Evolutionary conservation across 2,329 filamentous ascomycete species (phyloP).

Genomic region (Nothophoma quercina): DNA sequence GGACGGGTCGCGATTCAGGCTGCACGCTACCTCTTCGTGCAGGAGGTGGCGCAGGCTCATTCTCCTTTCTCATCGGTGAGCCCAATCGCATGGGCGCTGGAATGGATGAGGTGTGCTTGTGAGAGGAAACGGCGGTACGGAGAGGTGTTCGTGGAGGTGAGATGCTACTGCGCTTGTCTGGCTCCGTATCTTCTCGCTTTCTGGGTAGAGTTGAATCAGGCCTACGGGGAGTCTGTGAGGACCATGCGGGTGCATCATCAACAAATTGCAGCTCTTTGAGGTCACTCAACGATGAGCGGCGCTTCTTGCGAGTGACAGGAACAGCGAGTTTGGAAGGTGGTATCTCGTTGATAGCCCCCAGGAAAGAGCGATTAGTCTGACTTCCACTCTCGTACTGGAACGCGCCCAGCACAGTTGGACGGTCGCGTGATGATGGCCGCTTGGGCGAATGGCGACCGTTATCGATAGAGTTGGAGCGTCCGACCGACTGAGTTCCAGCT

Average conservation of each 20-base stretch:
- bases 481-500: constrained; percentile 59
- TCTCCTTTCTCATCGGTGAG: constrained; percentile 56
- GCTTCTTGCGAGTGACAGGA: constrained; percentile 67
- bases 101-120: constrained; percentile 50
- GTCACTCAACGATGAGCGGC: constrained; percentile 91
- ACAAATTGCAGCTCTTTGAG: constrained; percentile 73
- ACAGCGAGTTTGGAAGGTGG: constrained; percentile 39
- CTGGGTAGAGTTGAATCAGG: constrained; percentile 34
- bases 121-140: constrained; percentile 41
- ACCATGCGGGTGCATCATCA: constrained; percentile 52
- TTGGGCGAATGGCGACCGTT: constrained; percentile 61
- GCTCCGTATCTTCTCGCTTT: constrained; percentile 12
- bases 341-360: constrained; percentile 62
- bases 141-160: constrained; percentile 45
- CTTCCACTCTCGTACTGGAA: constrained; percentile 57
- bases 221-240: constrained; percentile 47
- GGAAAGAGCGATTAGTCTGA: constrained; percentile 38
- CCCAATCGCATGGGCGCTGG: constrained; percentile 51
- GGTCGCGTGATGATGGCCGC: constrained; percentile 65
- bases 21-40: constrained; percentile 9
- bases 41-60: constrained; percentile 45
- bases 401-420: constrained; percentile 57
- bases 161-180: constrained; percentile 26
- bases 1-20: constrained; percentile 11
- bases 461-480: constrained; percentile 81